Percentiles rank a stretch among this genome's conserved stretches.
Conservation (phyloP, 1,284 basidiomycete species). For the Gomphus bonarii region DNA sequence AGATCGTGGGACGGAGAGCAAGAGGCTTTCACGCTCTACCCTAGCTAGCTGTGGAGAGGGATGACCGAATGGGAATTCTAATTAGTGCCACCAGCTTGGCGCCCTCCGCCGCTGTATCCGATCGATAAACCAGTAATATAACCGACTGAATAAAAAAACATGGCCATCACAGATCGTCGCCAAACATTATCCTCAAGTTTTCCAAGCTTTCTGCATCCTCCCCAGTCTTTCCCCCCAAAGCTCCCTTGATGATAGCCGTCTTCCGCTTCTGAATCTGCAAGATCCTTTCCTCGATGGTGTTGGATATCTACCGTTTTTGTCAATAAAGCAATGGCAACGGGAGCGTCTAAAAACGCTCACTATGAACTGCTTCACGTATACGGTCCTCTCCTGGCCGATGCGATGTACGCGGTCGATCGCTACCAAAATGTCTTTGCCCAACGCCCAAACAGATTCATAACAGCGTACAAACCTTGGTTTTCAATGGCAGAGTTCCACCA, state of each 20-base stretch:
- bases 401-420: conserved; percentile 76
- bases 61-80: background rate
- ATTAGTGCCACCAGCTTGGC: background rate
- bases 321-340: background rate
- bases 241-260: conserved; percentile 74
- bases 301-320: conserved; percentile 35
- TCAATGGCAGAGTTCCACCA: conserved; percentile 93
- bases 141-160: background rate
- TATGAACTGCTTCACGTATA: conserved; percentile 88
- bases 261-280: conserved; percentile 86
- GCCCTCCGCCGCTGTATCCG: background rate
- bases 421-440: conserved; percentile 18
- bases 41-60: background rate
- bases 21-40: background rate
- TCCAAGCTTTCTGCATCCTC: conserved; percentile 61
- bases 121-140: background rate
- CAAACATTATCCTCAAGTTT: conserved; percentile 72
- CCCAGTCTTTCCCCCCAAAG: conserved; percentile 45
- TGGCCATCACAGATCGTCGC: conserved; percentile 18
- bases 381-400: conserved; percentile 76
- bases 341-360: conserved; percentile 32
- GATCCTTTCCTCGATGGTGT: conserved; percentile 75
- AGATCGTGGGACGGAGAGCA: background rate
- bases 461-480: conserved; percentile 60
- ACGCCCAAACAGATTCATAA: conserved; percentile 18